Base-by-base conservation (phyloP, 148 eudicot species). In the Rhododendron henanense region DNA sequence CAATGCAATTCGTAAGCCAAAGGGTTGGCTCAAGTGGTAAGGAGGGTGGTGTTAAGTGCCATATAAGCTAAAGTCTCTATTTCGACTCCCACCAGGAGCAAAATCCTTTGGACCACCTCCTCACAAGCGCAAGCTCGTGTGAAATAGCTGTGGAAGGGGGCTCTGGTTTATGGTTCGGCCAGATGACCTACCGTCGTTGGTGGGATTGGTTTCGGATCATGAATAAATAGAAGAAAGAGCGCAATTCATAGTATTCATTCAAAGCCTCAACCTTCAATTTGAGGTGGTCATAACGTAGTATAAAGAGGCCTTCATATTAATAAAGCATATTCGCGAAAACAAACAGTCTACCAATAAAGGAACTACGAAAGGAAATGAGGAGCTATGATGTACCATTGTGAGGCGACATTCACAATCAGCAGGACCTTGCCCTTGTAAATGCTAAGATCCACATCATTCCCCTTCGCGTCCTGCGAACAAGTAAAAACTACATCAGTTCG, bases 361-460 rank as follows among this genome's bases (percentile, higher is more conserved):
- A 25, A 44, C 1, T 45, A 69, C 1, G 81, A 75, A 57, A 44
- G 19, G 23, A 10, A 53, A 44, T 74, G 39, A 73, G 45, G 53
- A 74, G 23, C 81, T 74, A 81, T 6, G 39, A 55, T 59, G 71
- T 90, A 91, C 93, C 93, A 91, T 80, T 91, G 86, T 10, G 93
- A 91, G 79, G 93, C 93, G 45, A 91, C 93, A 85, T 91, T 91
- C 48, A 91, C 93, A 85, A 91, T 90, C 83, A 91, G 84, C 73
- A 91, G 55, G 69, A 91, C 90, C 80, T 91, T 91, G 25, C 93
- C 93, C 85, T 86, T 90, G 84, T 90, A 91, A 44, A 67, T 79
- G 88, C 90, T 88, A 59, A 91, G 88, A 65, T 91, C 90, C 85
- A 91, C 90, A 86, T 90, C 90, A 85, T 90, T 88, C 25, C 92